phyloP scores from a whole-genome alignment of 805 yeast species.

The Ascoidea tarda region DNA sequence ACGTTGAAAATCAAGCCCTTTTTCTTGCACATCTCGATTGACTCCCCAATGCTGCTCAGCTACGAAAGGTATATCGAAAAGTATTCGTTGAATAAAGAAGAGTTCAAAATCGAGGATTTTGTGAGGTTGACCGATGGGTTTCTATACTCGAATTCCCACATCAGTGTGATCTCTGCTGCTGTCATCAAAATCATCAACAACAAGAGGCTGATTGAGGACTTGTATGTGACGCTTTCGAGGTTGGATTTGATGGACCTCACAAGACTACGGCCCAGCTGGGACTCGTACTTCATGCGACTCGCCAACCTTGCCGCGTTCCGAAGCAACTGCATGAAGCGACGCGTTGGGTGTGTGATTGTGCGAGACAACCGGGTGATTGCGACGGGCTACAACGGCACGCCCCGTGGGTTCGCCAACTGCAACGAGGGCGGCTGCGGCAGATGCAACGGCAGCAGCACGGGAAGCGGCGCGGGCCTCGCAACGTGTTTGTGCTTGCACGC shows the following conservation, averaged over 20 bases:
- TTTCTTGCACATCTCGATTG: slow-evolving; percentile 65
- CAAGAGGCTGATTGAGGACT: slow-evolving; percentile 20
- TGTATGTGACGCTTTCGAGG: slow-evolving; percentile 23
- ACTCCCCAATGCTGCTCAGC: slow-evolving; percentile 51
- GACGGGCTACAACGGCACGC: slow-evolving; percentile 97
- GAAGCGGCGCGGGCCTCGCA: slow-evolving; percentile 48
- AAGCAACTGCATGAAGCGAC: slow-evolving; percentile 92
- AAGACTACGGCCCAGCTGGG: slow-evolving; percentile 88
- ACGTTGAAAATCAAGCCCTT: slow-evolving; percentile 59
- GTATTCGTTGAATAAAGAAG: slow-evolving; percentile 6
- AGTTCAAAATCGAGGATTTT: slow-evolving; percentile 19
- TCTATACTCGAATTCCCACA: slow-evolving; percentile 17
- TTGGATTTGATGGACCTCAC: slow-evolving; percentile 34
- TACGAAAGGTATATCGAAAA: slow-evolving; percentile 9
- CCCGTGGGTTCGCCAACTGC: slow-evolving; percentile 76
- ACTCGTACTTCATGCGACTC: slow-evolving; percentile 83
- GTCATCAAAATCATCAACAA: slow-evolving; percentile 45
- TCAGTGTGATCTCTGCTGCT: slow-evolving; percentile 32
- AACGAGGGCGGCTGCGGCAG: slow-evolving; percentile 92
- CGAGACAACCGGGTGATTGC: slow-evolving; percentile 78
- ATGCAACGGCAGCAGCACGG: slow-evolving; percentile 53
- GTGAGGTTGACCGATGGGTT: slow-evolving; percentile 22
- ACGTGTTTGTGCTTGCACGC: slow-evolving; percentile 95
- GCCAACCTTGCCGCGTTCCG: slow-evolving; percentile 89
- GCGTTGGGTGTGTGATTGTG: slow-evolving; percentile 94